A percentile compares a stretch with the other conserved stretches of the same genome.
Conservation (phyloP, 176 grass and related monocot species). For the Microstegium vimineum region DNA sequence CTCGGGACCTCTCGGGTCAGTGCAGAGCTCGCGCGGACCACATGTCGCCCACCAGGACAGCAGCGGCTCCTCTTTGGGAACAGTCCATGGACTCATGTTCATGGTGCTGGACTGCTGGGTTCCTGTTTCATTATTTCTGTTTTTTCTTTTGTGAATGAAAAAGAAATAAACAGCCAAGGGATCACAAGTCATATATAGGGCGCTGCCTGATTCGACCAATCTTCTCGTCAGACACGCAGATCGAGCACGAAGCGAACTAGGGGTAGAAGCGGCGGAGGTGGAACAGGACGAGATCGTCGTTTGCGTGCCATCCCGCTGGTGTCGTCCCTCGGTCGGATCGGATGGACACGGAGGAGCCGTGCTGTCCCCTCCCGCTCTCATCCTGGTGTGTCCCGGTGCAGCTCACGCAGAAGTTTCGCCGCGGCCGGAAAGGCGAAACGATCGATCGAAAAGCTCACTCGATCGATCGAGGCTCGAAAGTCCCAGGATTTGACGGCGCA, state of each 20-base stretch:
- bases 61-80: neutral
- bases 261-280: neutral
- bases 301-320: constrained; percentile 12
- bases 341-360: constrained; percentile 34
- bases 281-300: neutral
- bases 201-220: neutral
- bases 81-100: neutral
- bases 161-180: no score
- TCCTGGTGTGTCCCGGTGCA: neutral
- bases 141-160: neutral
- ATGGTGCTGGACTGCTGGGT: neutral
- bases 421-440: neutral
- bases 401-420: neutral
- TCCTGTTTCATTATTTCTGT: neutral
- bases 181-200: neutral
- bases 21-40: neutral
- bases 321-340: constrained; percentile 27
- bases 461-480: neutral
- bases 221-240: neutral
- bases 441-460: neutral
- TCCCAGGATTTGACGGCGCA: neutral
- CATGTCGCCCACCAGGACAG: neutral
- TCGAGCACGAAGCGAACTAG: neutral
- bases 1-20: neutral
- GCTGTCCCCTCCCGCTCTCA: constrained; percentile 46